phyloP scores from a whole-genome alignment of 352 stramenopile genomes.

The Phytophthora aleatoria region DNA sequence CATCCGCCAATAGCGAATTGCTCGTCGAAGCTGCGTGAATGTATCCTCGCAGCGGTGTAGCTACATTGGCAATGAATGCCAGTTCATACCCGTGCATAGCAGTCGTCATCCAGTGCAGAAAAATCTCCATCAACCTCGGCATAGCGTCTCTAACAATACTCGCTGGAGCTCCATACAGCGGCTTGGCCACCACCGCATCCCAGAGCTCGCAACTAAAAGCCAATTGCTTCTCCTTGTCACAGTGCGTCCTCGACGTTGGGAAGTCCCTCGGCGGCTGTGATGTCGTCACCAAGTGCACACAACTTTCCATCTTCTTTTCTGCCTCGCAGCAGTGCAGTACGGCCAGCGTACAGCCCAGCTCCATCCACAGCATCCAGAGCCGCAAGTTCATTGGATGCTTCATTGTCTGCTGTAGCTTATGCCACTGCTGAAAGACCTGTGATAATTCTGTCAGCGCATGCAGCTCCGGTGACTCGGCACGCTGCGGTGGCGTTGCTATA shows the following conservation, averaged over 20 bases:
- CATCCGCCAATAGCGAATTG: slow-evolving; percentile 18
- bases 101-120: slow-evolving; percentile 32
- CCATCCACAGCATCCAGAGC: slow-evolving; percentile 40
- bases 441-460: slow-evolving; percentile 3
- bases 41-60: slow-evolving; percentile 22
- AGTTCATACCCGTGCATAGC: slow-evolving; percentile 45
- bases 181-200: slow-evolving; percentile 27
- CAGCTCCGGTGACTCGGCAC: not conserved
- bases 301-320: slow-evolving; percentile 1
- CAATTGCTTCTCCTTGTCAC: slow-evolving; percentile 29
- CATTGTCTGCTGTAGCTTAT: slow-evolving; percentile 21
- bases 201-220: slow-evolving; percentile 31
- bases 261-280: slow-evolving; percentile 15
- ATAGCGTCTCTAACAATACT: not conserved
- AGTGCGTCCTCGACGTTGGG: slow-evolving; percentile 19
- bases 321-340: slow-evolving; percentile 17
- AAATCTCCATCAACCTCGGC: slow-evolving; percentile 26
- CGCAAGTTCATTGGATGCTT: slow-evolving; percentile 10
- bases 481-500: slow-evolving; percentile 9
- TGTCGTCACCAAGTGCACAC: slow-evolving; percentile 5
- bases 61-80: slow-evolving; percentile 39
- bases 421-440: slow-evolving; percentile 32
- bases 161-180: slow-evolving; percentile 16
- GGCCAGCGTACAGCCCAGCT: slow-evolving; percentile 34
- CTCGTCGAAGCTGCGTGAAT: slow-evolving; percentile 9